Conservation (phyloP, 768 basidiomycete genomes). For the Cystofilobasidium macerans region DNA sequence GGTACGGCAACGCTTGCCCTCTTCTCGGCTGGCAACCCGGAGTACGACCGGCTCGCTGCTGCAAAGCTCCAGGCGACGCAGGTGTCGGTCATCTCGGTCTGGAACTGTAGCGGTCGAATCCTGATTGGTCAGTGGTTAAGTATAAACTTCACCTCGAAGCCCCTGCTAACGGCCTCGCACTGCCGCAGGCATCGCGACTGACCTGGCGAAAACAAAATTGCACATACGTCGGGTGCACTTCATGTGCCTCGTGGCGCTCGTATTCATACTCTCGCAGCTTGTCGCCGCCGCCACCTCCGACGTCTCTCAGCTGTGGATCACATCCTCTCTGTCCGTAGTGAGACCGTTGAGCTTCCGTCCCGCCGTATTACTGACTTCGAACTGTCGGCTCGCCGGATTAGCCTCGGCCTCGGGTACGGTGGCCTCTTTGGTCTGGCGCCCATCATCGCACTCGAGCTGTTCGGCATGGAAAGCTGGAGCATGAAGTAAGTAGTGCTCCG, state of each 20-base stretch:
- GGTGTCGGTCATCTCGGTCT: conserved; percentile 69
- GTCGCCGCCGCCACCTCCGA: conserved; percentile 48
- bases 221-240: conserved; percentile 29
- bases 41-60: conserved; percentile 58
- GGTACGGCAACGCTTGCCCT: conserved; percentile 59
- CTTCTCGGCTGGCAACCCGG: conserved; percentile 50
- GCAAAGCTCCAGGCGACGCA: conserved; percentile 70
- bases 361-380: neutral
- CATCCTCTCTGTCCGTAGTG: conserved; percentile 37
- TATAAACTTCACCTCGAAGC: conserved; percentile 39
- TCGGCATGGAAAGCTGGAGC: conserved; percentile 59
- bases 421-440: conserved; percentile 61
- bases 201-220: conserved; percentile 33
- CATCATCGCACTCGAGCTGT: conserved; percentile 76
- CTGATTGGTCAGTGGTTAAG: no score
- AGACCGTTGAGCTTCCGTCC: neutral
- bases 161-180: conserved; percentile 10
- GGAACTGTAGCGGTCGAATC: conserved; percentile 69
- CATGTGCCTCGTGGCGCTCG: conserved; percentile 51
- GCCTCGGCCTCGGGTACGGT: conserved; percentile 60
- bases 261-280: conserved; percentile 65
- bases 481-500: neutral
- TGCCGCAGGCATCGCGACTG: conserved; percentile 31
- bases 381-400: neutral
- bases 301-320: conserved; percentile 57